phyloP scores from a whole-genome alignment of 495 filamentous ascomycete species.

The Apodospora peruviana region DNA sequence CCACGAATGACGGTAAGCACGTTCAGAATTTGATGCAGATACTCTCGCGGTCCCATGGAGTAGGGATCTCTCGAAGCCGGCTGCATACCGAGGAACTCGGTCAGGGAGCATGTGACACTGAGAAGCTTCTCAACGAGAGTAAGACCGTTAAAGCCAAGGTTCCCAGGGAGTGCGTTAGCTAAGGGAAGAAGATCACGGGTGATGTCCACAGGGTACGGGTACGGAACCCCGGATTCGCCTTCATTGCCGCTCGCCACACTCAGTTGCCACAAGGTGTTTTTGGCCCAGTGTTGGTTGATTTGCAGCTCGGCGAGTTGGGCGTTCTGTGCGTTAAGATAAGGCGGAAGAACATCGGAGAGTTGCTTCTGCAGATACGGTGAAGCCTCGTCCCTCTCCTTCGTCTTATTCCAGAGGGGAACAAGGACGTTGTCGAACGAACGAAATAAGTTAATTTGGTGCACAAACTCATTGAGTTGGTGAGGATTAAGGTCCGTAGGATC shows the following conservation, averaged over 20 bases:
- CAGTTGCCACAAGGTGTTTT: conserved; percentile 74
- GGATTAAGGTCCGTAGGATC: conserved; percentile 54
- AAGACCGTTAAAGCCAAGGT: conserved; percentile 52
- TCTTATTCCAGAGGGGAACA: conserved; percentile 68
- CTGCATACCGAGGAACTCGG: conserved; percentile 66
- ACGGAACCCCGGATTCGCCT: conserved; percentile 55
- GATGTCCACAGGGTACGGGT: conserved; percentile 66
- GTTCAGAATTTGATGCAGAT: conserved; percentile 62
- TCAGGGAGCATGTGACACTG: conserved; percentile 66
- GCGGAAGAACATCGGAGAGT: conserved; percentile 57
- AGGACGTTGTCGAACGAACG: conserved; percentile 68
- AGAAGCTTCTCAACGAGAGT: conserved; percentile 75
- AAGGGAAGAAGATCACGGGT: conserved; percentile 62
- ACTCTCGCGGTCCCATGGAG: conserved; percentile 62
- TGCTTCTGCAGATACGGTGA: conserved; percentile 56
- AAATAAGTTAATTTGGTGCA: conserved; percentile 63
- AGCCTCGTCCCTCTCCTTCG: conserved; percentile 49
- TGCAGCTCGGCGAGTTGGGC: conserved; percentile 64
- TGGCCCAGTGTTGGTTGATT: conserved; percentile 77
- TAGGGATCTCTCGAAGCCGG: conserved; percentile 54
- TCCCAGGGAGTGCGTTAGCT: conserved; percentile 65
- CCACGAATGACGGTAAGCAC: conserved; percentile 64
- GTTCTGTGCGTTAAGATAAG: conserved; percentile 58
- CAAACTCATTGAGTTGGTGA: conserved; percentile 52
- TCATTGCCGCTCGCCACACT: conserved; percentile 37